Evolutionary conservation across 352 stramenopile species (phyloP).

Genomic region (Globisporangium lucens): DNA sequence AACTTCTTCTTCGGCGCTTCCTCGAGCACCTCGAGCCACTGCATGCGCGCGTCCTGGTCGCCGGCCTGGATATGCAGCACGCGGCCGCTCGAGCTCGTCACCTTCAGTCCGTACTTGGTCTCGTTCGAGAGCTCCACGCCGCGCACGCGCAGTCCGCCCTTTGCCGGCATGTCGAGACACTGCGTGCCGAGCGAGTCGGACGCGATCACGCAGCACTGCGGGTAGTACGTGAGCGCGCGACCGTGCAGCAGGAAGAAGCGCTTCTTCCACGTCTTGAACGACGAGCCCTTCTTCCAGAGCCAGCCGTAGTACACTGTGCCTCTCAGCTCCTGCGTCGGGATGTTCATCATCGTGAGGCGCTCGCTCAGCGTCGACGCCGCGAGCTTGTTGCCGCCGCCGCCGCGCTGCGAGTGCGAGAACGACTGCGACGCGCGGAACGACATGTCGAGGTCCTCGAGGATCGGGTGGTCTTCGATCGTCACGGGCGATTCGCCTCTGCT

Average conservation of each 20-base stretch:
- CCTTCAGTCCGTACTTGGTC: conserved; percentile 53
- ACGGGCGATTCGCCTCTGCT: conserved; percentile 15
- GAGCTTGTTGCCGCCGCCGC: conserved; percentile 6
- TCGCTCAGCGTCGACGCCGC: conserved; percentile 38
- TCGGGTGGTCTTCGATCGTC: conserved; percentile 14
- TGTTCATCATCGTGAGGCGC: conserved; percentile 60
- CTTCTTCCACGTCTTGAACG: conserved; percentile 81
- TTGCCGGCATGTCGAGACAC: conserved; percentile 55
- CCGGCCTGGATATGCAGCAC: conserved; percentile 57
- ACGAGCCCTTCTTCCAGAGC: conserved; percentile 74
- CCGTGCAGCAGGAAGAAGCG: conserved; percentile 74
- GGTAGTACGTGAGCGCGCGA: conserved; percentile 67
- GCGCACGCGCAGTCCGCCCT: conserved; percentile 51
- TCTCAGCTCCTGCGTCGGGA: conserved; percentile 54
- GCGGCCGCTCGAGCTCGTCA: conserved; percentile 62
- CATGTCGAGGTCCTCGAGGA: conserved; percentile 14
- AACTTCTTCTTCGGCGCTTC: conserved; percentile 36
- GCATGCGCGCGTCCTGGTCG: conserved; percentile 34
- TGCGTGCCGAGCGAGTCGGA: conserved; percentile 53
- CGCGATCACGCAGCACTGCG: conserved; percentile 61
- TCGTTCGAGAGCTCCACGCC: conserved; percentile 37
- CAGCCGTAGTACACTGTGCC: conserved; percentile 67
- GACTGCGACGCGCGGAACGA: conserved; percentile 16
- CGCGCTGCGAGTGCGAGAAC: conserved; percentile 14
- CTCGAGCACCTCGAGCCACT: conserved; percentile 59